phyloP scores from a whole-genome alignment of 2,329 filamentous ascomycete genomes.

The Phoma sp. region DNA sequence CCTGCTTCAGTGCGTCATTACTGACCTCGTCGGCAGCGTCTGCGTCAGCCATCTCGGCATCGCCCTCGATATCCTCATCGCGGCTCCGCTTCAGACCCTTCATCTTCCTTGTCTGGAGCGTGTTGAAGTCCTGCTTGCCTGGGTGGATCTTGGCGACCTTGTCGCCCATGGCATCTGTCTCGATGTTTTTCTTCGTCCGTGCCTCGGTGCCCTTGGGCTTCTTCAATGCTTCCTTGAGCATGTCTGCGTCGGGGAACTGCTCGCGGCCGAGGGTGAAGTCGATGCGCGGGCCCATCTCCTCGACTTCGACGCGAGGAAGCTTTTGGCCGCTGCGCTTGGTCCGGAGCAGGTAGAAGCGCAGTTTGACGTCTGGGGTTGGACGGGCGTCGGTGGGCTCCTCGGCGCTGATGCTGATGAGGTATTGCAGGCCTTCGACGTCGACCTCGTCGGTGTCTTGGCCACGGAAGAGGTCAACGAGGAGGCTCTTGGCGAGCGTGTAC shows the following conservation, averaged over 20 bases:
- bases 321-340: constrained; percentile 88
- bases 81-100: constrained; percentile 92
- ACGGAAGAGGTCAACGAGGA: constrained; percentile 91
- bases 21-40: neutral
- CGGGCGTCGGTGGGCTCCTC: constrained; percentile 60
- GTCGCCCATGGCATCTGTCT: constrained; percentile 89
- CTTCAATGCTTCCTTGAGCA: constrained; percentile 90
- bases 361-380: constrained; percentile 59
- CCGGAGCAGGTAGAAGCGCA: constrained; percentile 84
- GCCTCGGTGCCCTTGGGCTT: constrained; percentile 78
- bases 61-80: constrained; percentile 31
- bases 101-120: constrained; percentile 97
- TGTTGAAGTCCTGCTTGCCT: constrained; percentile 84
- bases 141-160: constrained; percentile 94
- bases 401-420: constrained; percentile 82
- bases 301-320: constrained; percentile 87
- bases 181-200: constrained; percentile 94
- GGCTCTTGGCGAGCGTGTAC: constrained; percentile 85
- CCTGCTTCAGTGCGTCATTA: constrained; percentile 8
- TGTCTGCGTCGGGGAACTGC: constrained; percentile 76
- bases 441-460: constrained; percentile 81
- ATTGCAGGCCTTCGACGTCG: constrained; percentile 94
- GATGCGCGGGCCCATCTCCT: constrained; percentile 94
- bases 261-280: constrained; percentile 87
- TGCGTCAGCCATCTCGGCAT: constrained; percentile 15